Evolutionary conservation across 768 basidiomycete genomes (phyloP).

Genomic region (Suillus subaureus): DNA sequence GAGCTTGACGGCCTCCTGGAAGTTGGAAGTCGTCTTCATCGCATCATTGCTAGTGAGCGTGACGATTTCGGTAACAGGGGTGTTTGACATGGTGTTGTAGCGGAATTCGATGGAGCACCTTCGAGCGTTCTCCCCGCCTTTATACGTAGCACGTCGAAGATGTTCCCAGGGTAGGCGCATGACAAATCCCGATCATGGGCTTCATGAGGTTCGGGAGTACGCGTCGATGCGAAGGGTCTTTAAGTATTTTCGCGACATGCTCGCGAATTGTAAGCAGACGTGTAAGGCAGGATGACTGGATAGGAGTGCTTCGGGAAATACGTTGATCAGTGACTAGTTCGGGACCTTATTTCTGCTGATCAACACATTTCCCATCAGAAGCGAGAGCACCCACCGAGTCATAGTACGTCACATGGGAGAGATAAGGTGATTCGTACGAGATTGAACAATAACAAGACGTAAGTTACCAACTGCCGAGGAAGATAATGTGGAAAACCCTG

Average conservation of each 20-base stretch:
- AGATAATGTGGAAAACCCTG: neutral
- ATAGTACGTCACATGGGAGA: neutral
- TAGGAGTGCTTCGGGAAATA: neutral
- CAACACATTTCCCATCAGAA: neutral
- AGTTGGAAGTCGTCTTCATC: neutral
- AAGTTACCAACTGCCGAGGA: neutral
- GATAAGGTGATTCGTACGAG: neutral
- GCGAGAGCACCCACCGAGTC: neutral
- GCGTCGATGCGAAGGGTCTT: neutral
- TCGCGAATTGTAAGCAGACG: neutral
- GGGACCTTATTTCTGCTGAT: neutral
- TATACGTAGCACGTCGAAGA: neutral
- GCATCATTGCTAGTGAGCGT: neutral
- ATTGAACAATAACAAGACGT: neutral
- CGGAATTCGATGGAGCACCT: neutral
- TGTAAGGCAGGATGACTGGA: neutral
- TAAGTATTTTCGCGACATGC: neutral
- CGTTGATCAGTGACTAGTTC: neutral
- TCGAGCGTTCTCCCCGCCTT: neutral
- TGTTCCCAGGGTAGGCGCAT: neutral
- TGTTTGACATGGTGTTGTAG: neutral
- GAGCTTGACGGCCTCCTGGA: neutral
- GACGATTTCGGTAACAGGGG: neutral
- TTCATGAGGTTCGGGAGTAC: neutral
- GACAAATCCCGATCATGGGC: conserved; percentile 1